Percentiles rank a stretch among this genome's conserved stretches.
These are phyloP conservation scores for Aspergillus pseudoterreus DNA, from an alignment of 2,329 filamentous ascomycete species.

Conservation along the genomic window DNA sequence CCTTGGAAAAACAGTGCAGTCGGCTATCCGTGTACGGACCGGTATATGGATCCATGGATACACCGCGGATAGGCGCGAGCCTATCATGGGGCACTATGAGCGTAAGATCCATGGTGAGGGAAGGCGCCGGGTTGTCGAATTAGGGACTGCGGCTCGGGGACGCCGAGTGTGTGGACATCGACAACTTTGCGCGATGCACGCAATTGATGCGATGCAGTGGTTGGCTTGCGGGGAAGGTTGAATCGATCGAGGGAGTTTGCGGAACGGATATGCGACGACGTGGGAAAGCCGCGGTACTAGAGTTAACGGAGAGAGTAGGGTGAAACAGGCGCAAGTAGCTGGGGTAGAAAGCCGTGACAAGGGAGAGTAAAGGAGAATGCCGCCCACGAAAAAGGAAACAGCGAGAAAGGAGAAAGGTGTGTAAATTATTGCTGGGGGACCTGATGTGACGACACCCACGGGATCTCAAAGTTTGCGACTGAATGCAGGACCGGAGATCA, in stretches of 20 bases:
- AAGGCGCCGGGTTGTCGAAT: not conserved
- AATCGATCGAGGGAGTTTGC: not conserved
- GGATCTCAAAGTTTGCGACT: not conserved
- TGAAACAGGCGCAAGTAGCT: too few relatives aligned
- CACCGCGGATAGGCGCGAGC: not conserved
- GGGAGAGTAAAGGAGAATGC: not conserved
- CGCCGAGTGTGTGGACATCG: conserved; percentile 13
- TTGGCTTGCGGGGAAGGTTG: not conserved
- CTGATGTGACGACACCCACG: not conserved
- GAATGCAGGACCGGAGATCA: not conserved
- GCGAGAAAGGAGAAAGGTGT: not conserved
- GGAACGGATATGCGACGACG: not conserved
- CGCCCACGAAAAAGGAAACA: not conserved
- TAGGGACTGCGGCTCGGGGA: conserved; percentile 7
- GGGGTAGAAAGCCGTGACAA: not conserved
- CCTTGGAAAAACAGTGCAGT: not conserved
- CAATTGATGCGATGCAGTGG: conserved; percentile 2
- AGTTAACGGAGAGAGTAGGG: not conserved
- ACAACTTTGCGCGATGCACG: not conserved
- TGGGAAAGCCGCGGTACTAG: not conserved
- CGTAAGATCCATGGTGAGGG: conserved; percentile 15
- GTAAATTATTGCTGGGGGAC: not conserved
- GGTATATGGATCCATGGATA: not conserved
- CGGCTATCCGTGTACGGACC: not conserved
- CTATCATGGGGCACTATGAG: conserved; percentile 4